phyloP scores from a whole-genome alignment of 805 yeast genomes.

The Kazachstania kunashirensis region DNA sequence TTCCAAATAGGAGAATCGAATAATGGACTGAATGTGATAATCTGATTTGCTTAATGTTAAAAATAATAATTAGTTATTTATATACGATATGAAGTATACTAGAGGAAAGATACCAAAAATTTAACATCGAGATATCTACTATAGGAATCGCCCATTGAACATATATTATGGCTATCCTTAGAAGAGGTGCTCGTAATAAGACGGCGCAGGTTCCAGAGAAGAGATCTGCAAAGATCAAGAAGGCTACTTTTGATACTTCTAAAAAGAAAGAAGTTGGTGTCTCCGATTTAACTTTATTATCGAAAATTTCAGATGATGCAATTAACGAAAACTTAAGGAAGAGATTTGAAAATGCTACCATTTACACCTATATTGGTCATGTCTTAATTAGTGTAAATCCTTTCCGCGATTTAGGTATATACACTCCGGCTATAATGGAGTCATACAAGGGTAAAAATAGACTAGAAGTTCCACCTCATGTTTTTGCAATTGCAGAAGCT shows the following conservation, averaged over 20 bases:
- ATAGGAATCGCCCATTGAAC: no score
- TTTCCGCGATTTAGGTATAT: slow-evolving; percentile 90
- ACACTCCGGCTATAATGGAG: slow-evolving; percentile 66
- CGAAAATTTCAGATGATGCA: slow-evolving; percentile 82
- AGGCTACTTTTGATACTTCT: slow-evolving; percentile 80
- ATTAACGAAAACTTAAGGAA: slow-evolving; percentile 86
- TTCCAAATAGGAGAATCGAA: no score
- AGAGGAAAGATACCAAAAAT: no score
- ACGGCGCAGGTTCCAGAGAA: slow-evolving; percentile 45
- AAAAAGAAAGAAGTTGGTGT: slow-evolving; percentile 98
- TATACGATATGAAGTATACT: no score
- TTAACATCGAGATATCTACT: no score
- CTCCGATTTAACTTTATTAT: slow-evolving; percentile 80
- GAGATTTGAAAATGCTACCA: slow-evolving; percentile 79
- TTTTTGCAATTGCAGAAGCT: slow-evolving; percentile 92
- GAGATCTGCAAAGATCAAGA: slow-evolving; percentile 50
- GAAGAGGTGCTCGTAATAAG: slow-evolving; percentile 59
- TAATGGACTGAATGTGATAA: no score
- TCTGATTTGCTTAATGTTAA: no score
- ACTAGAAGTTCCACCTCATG: slow-evolving; percentile 96
- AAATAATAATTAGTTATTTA: no score
- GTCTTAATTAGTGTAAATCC: slow-evolving; percentile 95
- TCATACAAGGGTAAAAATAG: slow-evolving; percentile 86
- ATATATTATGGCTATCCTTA: slow-evolving; percentile 73
- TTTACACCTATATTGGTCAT: slow-evolving; percentile 89